Conservation (phyloP, 495 filamentous ascomycete genomes). For the Annulohypoxylon bovei region DNA sequence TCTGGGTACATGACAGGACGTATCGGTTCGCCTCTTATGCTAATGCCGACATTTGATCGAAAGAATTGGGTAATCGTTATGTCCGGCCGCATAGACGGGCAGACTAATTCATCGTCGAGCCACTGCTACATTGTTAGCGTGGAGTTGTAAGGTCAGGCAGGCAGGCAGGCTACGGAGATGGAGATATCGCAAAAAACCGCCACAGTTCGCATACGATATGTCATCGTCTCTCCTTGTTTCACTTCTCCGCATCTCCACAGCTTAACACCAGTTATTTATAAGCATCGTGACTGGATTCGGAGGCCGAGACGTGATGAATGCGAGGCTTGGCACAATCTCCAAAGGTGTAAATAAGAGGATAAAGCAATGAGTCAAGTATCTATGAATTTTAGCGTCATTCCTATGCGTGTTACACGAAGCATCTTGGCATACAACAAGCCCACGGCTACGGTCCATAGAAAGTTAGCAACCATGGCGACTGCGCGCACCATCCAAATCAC, state of each 20-base stretch:
- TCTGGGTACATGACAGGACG: neutral
- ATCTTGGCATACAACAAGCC: slow-evolving; percentile 7
- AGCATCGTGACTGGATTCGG: slow-evolving; percentile 8
- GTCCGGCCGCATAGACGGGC: neutral
- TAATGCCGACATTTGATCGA: neutral
- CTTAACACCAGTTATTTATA: slow-evolving; percentile 9
- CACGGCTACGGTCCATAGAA: neutral
- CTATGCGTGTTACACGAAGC: slow-evolving; percentile 4
- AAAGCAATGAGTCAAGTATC: neutral
- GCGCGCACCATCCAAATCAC: slow-evolving; percentile 69
- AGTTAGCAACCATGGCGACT: slow-evolving; percentile 66
- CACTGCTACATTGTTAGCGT: neutral
- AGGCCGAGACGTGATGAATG: slow-evolving; percentile 10
- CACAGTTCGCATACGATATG: slow-evolving; percentile 1
- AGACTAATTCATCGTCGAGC: neutral
- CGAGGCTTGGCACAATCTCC: neutral
- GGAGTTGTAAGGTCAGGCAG: too few relatives aligned
- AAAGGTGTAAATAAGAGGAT: neutral
- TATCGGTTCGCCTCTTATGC: neutral
- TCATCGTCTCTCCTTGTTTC: neutral
- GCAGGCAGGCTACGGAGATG: too few relatives aligned
- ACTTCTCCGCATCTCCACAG: slow-evolving; percentile 12
- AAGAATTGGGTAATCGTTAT: neutral
- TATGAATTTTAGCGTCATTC: neutral
- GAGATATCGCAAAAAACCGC: neutral